These are phyloP conservation scores for Taxawa tesnikishii DNA, from an alignment of 2,329 filamentous ascomycete genomes.

Conservation along the genomic window DNA sequence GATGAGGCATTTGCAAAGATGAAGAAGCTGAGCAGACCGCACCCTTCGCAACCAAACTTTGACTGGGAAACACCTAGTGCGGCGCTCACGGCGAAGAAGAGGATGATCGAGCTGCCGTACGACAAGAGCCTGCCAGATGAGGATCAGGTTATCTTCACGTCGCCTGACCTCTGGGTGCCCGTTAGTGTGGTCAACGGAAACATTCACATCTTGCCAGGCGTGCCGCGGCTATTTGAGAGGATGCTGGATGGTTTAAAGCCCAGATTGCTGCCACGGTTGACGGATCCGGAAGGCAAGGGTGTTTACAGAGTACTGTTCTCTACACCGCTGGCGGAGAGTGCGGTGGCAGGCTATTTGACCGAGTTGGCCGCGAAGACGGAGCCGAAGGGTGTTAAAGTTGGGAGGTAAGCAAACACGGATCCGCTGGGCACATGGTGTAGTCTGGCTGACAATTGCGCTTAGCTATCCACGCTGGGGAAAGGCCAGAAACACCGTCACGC, in stretches of 20 bases:
- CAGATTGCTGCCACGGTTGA: constrained; percentile 54
- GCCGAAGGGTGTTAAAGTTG: constrained; percentile 74
- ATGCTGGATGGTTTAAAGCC: constrained; percentile 70
- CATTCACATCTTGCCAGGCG: constrained; percentile 81
- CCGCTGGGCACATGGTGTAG: background rate
- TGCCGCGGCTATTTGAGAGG: constrained; percentile 71
- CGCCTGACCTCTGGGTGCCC: constrained; percentile 81
- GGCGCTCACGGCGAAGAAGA: constrained; percentile 64
- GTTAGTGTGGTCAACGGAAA: constrained; percentile 84
- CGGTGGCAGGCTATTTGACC: constrained; percentile 71
- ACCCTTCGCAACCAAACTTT: constrained; percentile 62
- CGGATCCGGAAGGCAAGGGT: constrained; percentile 70
- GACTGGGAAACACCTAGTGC: constrained; percentile 76
- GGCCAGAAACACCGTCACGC: constrained; percentile 75
- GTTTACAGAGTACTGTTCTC: constrained; percentile 70
- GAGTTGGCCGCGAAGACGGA: constrained; percentile 63
- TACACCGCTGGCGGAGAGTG: constrained; percentile 78
- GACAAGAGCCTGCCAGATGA: constrained; percentile 50
- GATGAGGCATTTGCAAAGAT: constrained; percentile 66
- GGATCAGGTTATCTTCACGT: constrained; percentile 67
- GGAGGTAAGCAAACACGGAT: constrained; percentile 32
- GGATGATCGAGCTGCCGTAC: constrained; percentile 81
- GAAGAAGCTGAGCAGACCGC: constrained; percentile 66
- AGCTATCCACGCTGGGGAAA: constrained; percentile 86
- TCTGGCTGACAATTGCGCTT: background rate